Evolutionary conservation across 2,329 filamentous ascomycete species (phyloP), one percentile per base, ranked within the genome.

Genomic region (Penicillium fuscoglaucum): DNA sequence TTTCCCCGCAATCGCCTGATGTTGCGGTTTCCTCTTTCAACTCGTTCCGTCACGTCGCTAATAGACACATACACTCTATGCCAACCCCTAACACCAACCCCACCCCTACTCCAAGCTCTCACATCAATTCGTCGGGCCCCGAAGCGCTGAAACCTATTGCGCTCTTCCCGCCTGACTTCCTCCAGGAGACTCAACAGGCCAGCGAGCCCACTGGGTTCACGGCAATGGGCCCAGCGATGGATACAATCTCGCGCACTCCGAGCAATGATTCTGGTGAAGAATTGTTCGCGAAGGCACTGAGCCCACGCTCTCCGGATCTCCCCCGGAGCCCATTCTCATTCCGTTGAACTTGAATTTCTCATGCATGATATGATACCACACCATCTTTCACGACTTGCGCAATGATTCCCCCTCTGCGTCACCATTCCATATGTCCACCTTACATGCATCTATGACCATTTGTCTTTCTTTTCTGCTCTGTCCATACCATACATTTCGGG

Each of bases 211-310:
- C 19, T 19, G 19, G 19, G 19, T 19, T 19, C 19, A 19, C 19
- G 19, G 19, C 19, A 19, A 19, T 19, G 19, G 19, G 19, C 19
- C 19, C 19, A 19, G 19, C 19, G 19, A 60, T 63, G 28, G 52
- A 21, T 4, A 66, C 70, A 1, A 58, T 75, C n/a, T 64, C 72
- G 19, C 69, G 59, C 72, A 77, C 58, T 39, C 64, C 58, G 49
- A 74, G 60, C 73, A 61, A 66, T 6, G 85, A 88, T 41, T 84
- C 83, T 0, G 89, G 91, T 64, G 91, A 96, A 58, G 93, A 90
- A 41, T 80, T 96, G 2, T 97, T 97, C 70, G 92, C 91, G 0
- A 83, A 96, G 52, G 91, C 91, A 1, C 86, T 96, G 77, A 93
- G 90, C 68, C 92, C 92, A 1, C 82, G 92, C 51, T 93, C 90